Conservation (phyloP, 768 basidiomycete species). For the Sistotremastrum niveocremeum region DNA sequence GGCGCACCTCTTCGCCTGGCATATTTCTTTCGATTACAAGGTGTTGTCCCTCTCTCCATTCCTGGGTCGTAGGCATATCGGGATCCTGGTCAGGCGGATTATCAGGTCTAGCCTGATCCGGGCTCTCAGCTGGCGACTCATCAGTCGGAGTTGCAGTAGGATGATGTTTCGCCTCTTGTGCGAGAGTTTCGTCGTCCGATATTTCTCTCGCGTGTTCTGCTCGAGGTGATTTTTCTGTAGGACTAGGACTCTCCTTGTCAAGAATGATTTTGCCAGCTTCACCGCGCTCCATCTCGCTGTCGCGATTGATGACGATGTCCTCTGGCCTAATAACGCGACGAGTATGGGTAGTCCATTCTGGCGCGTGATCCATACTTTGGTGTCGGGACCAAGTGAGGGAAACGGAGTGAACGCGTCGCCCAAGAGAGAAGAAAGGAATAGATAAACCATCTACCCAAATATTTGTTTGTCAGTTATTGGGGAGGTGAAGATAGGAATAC, state of each 20-base stretch:
- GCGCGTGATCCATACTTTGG: conserved; percentile 33
- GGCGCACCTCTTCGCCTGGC: conserved; percentile 54
- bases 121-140: background rate
- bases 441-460: conserved; percentile 53
- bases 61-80: conserved; percentile 19
- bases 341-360: conserved; percentile 79
- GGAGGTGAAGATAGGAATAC: conserved; percentile 88
- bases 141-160: background rate
- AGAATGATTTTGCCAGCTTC: conserved; percentile 17
- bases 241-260: conserved; percentile 13
- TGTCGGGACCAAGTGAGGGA: conserved; percentile 85
- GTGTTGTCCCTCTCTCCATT: conserved; percentile 65
- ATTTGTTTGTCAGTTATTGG: too few relatives aligned
- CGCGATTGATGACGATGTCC: conserved; percentile 78
- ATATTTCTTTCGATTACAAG: conserved; percentile 47
- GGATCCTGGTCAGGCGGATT: conserved; percentile 32
- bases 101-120: conserved; percentile 2
- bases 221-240: conserved; percentile 8
- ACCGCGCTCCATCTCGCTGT: conserved; percentile 44
- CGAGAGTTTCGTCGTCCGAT: conserved; percentile 14
- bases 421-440: conserved; percentile 89
- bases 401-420: conserved; percentile 80
- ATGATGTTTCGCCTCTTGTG: conserved; percentile 13
- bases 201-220: conserved; percentile 6
- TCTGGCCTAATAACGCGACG: conserved; percentile 55